Percentiles rank a stretch among this genome's conserved stretches.
phyloP scores from a whole-genome alignment of 495 filamentous ascomycete species.

The Penicillium malachiteum region DNA sequence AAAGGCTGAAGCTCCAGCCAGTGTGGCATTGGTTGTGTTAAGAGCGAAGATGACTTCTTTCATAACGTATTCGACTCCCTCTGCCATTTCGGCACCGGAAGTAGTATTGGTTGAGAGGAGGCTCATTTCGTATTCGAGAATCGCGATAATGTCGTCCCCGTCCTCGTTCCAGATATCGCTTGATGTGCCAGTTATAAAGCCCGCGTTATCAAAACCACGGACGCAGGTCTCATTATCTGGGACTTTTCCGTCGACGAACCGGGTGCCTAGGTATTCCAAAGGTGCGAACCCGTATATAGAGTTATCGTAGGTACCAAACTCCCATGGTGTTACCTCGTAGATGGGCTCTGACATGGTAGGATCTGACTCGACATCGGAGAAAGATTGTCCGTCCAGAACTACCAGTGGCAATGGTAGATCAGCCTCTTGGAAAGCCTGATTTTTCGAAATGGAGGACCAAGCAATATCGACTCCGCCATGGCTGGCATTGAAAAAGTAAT shows the following conservation, averaged over 20 bases:
- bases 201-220: slow-evolving; percentile 49
- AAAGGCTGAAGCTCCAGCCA: slow-evolving; percentile 57
- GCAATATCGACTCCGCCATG: slow-evolving; percentile 74
- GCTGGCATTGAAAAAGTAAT: slow-evolving; percentile 69
- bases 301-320: not conserved
- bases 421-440: slow-evolving; percentile 58
- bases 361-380: too few species aligned
- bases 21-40: not conserved
- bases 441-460: slow-evolving; percentile 77
- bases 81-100: not conserved
- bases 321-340: not conserved
- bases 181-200: slow-evolving; percentile 48
- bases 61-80: not conserved
- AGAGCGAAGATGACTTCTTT: not conserved
- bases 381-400: slow-evolving; percentile 58
- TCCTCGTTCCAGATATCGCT: slow-evolving; percentile 17
- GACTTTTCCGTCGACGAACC: slow-evolving; percentile 18
- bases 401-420: slow-evolving; percentile 73
- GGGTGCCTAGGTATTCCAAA: slow-evolving; percentile 44
- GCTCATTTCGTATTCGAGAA: not conserved
- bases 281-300: slow-evolving; percentile 34
- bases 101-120: not conserved
- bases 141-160: not conserved
- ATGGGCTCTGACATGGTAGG: too few species aligned
- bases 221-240: slow-evolving; percentile 33